These are phyloP conservation scores for Penicillium goetzii DNA, from an alignment of 495 filamentous ascomycete genomes.

Conservation along the genomic window DNA sequence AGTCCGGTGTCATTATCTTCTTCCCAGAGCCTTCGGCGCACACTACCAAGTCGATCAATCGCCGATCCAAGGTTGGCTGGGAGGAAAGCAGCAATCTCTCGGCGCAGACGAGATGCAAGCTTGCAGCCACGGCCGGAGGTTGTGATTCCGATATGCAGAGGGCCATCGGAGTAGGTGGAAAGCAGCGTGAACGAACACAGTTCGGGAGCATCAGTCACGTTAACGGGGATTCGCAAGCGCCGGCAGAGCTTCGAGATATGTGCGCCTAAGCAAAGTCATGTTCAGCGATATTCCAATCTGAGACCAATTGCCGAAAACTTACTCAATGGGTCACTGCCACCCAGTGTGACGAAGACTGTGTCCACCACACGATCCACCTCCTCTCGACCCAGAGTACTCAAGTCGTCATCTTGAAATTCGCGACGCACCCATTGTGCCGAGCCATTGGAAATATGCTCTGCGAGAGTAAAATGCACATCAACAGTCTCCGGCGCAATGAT, in stretches of 20 bases:
- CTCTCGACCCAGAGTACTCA: constrained; percentile 74
- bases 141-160: constrained; percentile 92
- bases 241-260: constrained; percentile 77
- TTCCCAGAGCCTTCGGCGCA: constrained; percentile 76
- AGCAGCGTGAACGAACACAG: constrained; percentile 93
- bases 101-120: constrained; percentile 83
- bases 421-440: constrained; percentile 72
- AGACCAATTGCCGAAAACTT: constrained; percentile 26
- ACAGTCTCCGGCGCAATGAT: constrained; percentile 73
- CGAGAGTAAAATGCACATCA: constrained; percentile 70
- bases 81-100: constrained; percentile 81
- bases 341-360: constrained; percentile 84
- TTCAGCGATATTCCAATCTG: neutral
- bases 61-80: constrained; percentile 83
- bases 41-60: constrained; percentile 75
- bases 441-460: constrained; percentile 71
- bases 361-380: constrained; percentile 84
- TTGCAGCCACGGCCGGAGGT: constrained; percentile 96
- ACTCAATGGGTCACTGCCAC: constrained; percentile 57
- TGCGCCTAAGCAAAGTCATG: constrained; percentile 45
- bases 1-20: constrained; percentile 67
- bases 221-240: constrained; percentile 84
- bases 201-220: constrained; percentile 83
- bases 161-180: constrained; percentile 85
- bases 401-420: constrained; percentile 71